These are phyloP conservation scores for Aspergillus kassunensis DNA, from an alignment of 495 filamentous ascomycete species.

Conservation along the genomic window DNA sequence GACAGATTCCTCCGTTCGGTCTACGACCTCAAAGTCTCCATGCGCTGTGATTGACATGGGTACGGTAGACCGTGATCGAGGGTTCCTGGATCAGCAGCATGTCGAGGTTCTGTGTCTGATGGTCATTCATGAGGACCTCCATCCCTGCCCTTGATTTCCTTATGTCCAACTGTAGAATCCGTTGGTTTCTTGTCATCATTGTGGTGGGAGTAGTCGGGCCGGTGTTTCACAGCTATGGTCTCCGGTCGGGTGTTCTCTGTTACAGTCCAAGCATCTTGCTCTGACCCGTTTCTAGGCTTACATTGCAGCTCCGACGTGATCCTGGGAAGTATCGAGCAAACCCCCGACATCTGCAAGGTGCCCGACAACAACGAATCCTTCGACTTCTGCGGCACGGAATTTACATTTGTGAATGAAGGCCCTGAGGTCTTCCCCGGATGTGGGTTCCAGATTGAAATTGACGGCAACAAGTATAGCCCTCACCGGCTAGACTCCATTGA, in stretches of 20 bases:
- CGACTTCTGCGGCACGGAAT: neutral
- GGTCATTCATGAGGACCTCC: conserved; percentile 30
- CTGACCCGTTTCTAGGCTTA: conserved; percentile 11
- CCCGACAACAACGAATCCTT: neutral
- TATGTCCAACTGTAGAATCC: conserved; percentile 27
- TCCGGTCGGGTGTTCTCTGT: too few relatives aligned
- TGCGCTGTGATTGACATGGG: conserved; percentile 25
- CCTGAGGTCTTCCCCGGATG: neutral
- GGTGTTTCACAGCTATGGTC: too few relatives aligned
- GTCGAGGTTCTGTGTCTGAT: conserved; percentile 22
- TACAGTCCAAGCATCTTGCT: conserved; percentile 21
- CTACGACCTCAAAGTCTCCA: conserved; percentile 29
- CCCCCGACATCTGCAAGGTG: neutral
- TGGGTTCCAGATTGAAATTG: neutral
- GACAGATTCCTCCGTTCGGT: too few relatives aligned
- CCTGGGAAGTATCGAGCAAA: neutral
- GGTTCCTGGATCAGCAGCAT: conserved; percentile 27
- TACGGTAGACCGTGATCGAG: conserved; percentile 14
- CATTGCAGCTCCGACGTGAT: neutral
- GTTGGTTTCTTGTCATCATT: conserved; percentile 24
- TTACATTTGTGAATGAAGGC: neutral
- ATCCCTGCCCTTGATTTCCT: conserved; percentile 25
- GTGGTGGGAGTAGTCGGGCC: conserved; percentile 3
- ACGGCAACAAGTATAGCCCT: neutral
- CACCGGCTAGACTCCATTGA: neutral